Base-by-base conservation (phyloP, 768 basidiomycete genomes). In the Lyophyllum atratum region DNA sequence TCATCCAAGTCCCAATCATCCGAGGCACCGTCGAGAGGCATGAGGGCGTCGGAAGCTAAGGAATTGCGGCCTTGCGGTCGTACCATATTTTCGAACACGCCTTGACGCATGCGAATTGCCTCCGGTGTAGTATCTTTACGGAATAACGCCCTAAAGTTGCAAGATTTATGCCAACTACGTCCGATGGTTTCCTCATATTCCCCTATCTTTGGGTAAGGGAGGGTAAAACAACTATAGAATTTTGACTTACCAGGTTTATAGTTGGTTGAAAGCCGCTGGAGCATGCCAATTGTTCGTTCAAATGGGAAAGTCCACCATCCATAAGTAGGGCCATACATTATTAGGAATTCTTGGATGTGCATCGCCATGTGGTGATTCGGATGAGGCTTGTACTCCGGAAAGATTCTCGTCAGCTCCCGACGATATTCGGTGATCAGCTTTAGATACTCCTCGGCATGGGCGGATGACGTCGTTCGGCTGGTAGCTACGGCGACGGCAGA, bases 251-350 rank as follows among this genome's bases (percentile, higher is more conserved):
- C 61, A 45, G 48, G 28, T 40, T 63, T 67, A 34, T 60, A 52
- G 54, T 79, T 80, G 0, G 60, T 73, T 5, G 60, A 45, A 11
- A 76, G 62, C 1, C 59, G 44, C 44, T 80, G 75, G 0, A 79
- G 56, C 34, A 60, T 66, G 0, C 76, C 72, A 48, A 79, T 78
- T 11, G 72, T 54, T 0, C 64, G 50, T 51, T 79, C 73, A 43
- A 72, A 76, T 0, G 72, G 74, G 56, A 73, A 78, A 1, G 65
- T 62, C 73, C 74, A 77, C 78, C 74, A 79, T 1, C 67, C 67
- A 39, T 66, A 64, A 0, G 72, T 62, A n/a, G 74, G 75, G 0
- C 77, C 72, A 54, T 67, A 76, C 4, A 53, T 51, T 9, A 22
- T 10, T 1, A 74, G 45, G 37, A 70, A 73, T 1, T 66, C 54